Evolutionary conservation across 148 eudicot species (phyloP).

Genomic region (Amaranthus hypochondriacus): DNA sequence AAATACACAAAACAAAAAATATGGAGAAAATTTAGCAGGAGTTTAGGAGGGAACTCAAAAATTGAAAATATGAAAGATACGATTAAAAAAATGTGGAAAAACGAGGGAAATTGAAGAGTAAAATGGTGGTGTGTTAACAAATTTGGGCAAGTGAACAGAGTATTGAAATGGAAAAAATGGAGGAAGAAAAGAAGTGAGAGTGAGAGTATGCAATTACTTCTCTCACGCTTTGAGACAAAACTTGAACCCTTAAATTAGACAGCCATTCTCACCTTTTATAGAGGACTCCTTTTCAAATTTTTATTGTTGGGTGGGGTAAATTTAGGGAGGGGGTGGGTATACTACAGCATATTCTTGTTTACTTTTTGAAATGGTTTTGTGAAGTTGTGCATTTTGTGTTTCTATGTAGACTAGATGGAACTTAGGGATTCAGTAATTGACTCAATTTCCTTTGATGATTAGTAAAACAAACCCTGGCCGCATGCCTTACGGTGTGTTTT

Average conservation of each 20-base stretch:
- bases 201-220: neutral
- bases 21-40: neutral
- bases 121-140: too few relatives aligned
- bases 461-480: too few relatives aligned
- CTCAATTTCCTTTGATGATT: too few relatives aligned
- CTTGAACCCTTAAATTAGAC: constrained; percentile 29
- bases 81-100: neutral
- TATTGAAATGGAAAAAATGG: neutral
- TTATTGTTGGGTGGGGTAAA: neutral
- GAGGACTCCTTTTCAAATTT: constrained; percentile 5
- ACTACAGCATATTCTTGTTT: neutral
- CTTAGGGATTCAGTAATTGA: too few relatives aligned
- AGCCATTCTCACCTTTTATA: constrained; percentile 24
- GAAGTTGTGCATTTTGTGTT: too few relatives aligned
- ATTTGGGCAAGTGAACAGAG: neutral
- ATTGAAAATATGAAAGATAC: neutral
- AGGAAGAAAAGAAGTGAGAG: neutral
- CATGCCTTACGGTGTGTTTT: too few relatives aligned
- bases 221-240: constrained; percentile 16
- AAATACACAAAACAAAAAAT: too few relatives aligned
- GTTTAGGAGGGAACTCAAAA: neutral
- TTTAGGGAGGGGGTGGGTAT: neutral
- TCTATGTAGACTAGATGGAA: too few relatives aligned
- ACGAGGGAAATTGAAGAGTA: neutral
- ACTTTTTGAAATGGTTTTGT: neutral